Conservation (phyloP, 495 filamentous ascomycete genomes). For the Chaetomium fimeti region DNA sequence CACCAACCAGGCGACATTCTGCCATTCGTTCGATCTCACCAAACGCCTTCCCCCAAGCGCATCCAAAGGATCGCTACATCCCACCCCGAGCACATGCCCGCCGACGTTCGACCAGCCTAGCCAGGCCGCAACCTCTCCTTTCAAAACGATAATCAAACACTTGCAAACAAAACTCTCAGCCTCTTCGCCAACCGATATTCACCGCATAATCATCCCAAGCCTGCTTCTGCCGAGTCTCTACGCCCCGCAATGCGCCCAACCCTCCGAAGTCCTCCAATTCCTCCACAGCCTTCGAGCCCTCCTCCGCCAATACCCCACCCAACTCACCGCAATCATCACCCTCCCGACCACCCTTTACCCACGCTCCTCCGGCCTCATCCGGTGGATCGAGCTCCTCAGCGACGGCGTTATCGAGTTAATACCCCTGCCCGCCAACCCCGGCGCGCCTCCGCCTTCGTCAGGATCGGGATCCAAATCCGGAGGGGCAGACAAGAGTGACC, state of each 20-base stretch:
- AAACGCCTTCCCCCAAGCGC: constrained; percentile 68
- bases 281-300: constrained; percentile 76
- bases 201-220: constrained; percentile 79
- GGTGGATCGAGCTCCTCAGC: constrained; percentile 82
- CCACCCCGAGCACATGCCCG: constrained; percentile 42
- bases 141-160: constrained; percentile 60
- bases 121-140: constrained; percentile 50
- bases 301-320: constrained; percentile 61
- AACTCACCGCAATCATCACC: constrained; percentile 72
- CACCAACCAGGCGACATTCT: constrained; percentile 55
- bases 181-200: constrained; percentile 60
- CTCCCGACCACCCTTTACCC: constrained; percentile 80
- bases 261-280: constrained; percentile 75
- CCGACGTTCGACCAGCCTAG: constrained; percentile 23
- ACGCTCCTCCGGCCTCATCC: constrained; percentile 69
- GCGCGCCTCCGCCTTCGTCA: constrained; percentile 49
- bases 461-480: background rate
- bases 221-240: constrained; percentile 84
- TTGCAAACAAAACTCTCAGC: constrained; percentile 58
- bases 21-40: constrained; percentile 85
- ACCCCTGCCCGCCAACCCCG: constrained; percentile 71
- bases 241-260: constrained; percentile 61
- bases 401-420: constrained; percentile 88
- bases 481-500: constrained; percentile 56
- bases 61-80: constrained; percentile 47